phyloP scores from a whole-genome alignment of 352 stramenopile genomes.

The Pythium myriotylum region DNA sequence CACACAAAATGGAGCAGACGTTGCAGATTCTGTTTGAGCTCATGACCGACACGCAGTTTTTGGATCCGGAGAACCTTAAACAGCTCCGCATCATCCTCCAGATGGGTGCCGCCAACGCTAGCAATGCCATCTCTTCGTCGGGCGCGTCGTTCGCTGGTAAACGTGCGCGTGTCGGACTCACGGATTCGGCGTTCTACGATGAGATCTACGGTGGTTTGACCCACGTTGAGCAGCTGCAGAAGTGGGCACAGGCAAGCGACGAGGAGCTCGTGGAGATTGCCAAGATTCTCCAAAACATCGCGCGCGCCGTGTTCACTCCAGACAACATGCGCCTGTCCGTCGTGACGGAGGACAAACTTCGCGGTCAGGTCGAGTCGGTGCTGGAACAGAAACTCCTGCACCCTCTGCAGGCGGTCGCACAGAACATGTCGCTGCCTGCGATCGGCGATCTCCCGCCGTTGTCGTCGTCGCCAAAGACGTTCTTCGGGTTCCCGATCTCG shows the following conservation, averaged over 20 bases:
- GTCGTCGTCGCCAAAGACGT: slow-evolving; percentile 43
- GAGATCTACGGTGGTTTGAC: slow-evolving; percentile 76
- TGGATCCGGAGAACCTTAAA: slow-evolving; percentile 64
- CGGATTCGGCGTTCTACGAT: slow-evolving; percentile 51
- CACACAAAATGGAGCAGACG: slow-evolving; percentile 72
- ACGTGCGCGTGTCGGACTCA: slow-evolving; percentile 62
- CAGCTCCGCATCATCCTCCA: slow-evolving; percentile 78
- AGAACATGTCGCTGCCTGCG: slow-evolving; percentile 11
- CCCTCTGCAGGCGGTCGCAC: slow-evolving; percentile 31
- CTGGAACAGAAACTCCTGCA: slow-evolving; percentile 50
- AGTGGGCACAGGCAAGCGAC: slow-evolving; percentile 70
- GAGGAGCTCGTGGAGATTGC: slow-evolving; percentile 64
- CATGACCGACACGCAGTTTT: slow-evolving; percentile 77
- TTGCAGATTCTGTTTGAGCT: slow-evolving; percentile 60
- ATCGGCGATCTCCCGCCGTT: slow-evolving; percentile 29
- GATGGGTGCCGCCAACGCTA: slow-evolving; percentile 67
- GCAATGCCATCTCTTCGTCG: slow-evolving; percentile 70
- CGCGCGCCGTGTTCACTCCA: slow-evolving; percentile 53
- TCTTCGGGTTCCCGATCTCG: slow-evolving; percentile 77
- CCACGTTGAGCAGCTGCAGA: slow-evolving; percentile 76
- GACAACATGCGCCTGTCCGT: slow-evolving; percentile 65
- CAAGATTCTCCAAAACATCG: slow-evolving; percentile 58
- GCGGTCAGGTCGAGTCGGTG: slow-evolving; percentile 47
- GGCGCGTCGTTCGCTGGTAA: slow-evolving; percentile 61
- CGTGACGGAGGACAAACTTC: slow-evolving; percentile 76